Base-by-base conservation (phyloP, 2,329 filamentous ascomycete genomes). In the Xylariaceae sp. region DNA sequence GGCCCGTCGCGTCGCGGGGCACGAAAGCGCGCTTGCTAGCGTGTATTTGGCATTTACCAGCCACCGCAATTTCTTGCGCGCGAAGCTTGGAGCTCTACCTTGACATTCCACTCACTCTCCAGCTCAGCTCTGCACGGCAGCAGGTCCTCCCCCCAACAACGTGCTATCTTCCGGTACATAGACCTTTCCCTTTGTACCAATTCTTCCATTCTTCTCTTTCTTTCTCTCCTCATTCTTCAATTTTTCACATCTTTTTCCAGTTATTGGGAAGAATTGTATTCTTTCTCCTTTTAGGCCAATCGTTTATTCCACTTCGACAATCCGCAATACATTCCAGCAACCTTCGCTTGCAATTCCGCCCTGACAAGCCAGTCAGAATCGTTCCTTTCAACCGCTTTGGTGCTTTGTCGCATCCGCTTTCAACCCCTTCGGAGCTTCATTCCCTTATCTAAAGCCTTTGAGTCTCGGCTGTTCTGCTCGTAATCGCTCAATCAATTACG, bases 21-120 rank as follows among this genome's bases (percentile, higher is more conserved):
- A 30, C 15, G 3, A 9, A 58, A 41, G n/a, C 10, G 41, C 41
- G 41, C 10, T 13, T 45, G 13, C n/a, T 45, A 45, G 41, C 41
- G 41, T n/a, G 41, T 15, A 45, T n/a, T 15, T n/a, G 48, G 17
- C 48, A 13, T 59, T 63, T 65, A 63, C 68, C 68, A 70, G 68
- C 68, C 68, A 68, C 67, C 59, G 51, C 60, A 65, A 69, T 70
- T 68, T 47, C 44, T 50, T 6, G 11, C 41, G 13, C 41, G 9
- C 11, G 8, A 41, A 30, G 23, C 23, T 30, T 30, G 23, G 23
- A 30, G 23, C 23, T 30, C 23, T 30, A 30, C 23, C 23, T 30
- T 30, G 4, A 30, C 23, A 30, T 30, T 30, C 23, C 23, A 30
- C 23, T 30, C 23, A 30, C 23, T 30, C 23, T 30, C 23, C 23